Evolutionary conservation across 2,329 filamentous ascomycete genomes (phyloP).

Genomic region (Sporothrix luriei): DNA sequence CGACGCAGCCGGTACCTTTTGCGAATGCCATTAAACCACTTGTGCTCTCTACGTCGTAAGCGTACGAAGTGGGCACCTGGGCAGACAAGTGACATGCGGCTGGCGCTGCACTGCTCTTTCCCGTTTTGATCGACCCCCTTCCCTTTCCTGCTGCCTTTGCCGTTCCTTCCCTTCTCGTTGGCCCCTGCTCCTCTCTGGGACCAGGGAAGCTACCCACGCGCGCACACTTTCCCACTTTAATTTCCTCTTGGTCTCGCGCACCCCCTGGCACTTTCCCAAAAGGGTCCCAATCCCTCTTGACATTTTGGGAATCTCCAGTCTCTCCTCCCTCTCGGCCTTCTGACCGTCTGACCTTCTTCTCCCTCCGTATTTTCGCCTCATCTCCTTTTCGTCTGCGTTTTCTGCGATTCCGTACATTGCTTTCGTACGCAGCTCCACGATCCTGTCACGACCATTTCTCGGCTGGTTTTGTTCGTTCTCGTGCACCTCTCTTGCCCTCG

Average conservation of each 20-base stretch:
- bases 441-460: conserved; percentile 3
- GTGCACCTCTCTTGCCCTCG: not conserved
- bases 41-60: no score
- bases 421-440: conserved; percentile 19
- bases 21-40: conserved; percentile 2
- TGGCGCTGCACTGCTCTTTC: conserved; percentile 28
- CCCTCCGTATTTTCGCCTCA: conserved; percentile 19
- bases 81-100: not conserved
- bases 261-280: conserved; percentile 28
- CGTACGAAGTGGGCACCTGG: no score
- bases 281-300: conserved; percentile 12
- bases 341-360: not conserved
- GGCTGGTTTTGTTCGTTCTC: not conserved
- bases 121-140: conserved; percentile 4
- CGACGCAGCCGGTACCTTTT: not conserved
- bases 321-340: conserved; percentile 3
- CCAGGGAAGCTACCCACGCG: conserved; percentile 22
- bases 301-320: not conserved
- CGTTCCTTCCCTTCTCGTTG: conserved; percentile 25
- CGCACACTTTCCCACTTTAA: conserved; percentile 32
- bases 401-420: not conserved
- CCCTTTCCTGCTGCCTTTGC: conserved; percentile 8
- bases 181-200: conserved; percentile 23
- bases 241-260: conserved; percentile 27
- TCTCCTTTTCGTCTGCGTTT: not conserved